phyloP scores from a whole-genome alignment of 2,329 filamentous ascomycete genomes.

The Alternaria incomplexa region DNA sequence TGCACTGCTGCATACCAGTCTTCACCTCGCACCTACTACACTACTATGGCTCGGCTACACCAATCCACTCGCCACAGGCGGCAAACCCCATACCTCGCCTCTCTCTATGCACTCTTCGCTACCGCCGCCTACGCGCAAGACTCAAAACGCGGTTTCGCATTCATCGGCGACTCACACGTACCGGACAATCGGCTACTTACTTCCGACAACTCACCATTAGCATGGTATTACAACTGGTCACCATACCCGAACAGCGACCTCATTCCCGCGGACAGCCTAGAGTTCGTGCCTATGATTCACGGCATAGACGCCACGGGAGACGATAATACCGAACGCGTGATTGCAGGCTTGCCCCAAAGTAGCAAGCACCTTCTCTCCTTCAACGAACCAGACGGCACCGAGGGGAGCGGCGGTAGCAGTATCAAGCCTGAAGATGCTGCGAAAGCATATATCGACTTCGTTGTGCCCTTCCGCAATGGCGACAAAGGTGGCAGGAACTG shows the following conservation, averaged over 20 bases:
- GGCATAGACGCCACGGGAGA: constrained; percentile 57
- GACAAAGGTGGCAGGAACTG: constrained; percentile 58
- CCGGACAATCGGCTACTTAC: constrained; percentile 70
- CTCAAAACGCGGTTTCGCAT: constrained; percentile 75
- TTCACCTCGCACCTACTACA: neutral
- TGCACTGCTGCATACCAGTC: neutral
- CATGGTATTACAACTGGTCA: constrained; percentile 87
- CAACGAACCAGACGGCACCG: constrained; percentile 77
- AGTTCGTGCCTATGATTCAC: constrained; percentile 85
- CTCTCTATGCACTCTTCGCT: constrained; percentile 15
- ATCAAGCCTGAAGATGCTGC: constrained; percentile 69
- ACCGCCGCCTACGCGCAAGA: constrained; percentile 37
- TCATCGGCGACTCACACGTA: constrained; percentile 63
- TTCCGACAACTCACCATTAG: constrained; percentile 65
- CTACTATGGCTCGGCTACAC: constrained; percentile 1
- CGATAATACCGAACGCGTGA: constrained; percentile 62
- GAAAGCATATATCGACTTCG: constrained; percentile 71
- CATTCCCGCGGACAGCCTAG: constrained; percentile 57
- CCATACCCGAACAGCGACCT: constrained; percentile 62
- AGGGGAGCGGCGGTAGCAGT: constrained; percentile 66
- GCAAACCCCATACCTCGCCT: neutral
- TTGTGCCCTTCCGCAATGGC: constrained; percentile 68
- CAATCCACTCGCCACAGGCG: constrained; percentile 1
- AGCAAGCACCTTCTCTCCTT: constrained; percentile 73
- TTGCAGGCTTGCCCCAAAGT: constrained; percentile 63